Evolutionary conservation across 2,329 filamentous ascomycete genomes (phyloP).

Genomic region (Stagonosporopsis vannaccii): DNA sequence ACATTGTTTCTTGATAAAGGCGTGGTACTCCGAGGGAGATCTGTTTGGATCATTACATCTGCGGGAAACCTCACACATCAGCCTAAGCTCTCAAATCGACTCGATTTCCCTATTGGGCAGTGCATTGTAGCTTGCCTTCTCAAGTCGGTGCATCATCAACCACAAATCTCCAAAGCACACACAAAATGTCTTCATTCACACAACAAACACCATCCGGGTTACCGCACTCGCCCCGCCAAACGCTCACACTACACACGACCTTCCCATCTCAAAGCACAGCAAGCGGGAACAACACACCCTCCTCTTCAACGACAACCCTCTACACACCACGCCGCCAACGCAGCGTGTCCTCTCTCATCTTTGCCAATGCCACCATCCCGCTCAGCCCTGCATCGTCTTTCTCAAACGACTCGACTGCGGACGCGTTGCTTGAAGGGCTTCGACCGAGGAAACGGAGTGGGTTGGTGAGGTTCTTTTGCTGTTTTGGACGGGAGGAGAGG

Average conservation of each 20-base stretch:
- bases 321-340: conserved; percentile 2
- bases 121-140: not conserved
- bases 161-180: not conserved
- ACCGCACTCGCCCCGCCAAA: conserved; percentile 34
- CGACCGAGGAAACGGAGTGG: conserved; percentile 39
- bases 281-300: conserved; percentile 2
- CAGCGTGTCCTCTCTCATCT: conserved; percentile 37
- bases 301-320: conserved; percentile 11
- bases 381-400: conserved; percentile 37
- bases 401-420: conserved; percentile 18
- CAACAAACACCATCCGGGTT: conserved; percentile 26
- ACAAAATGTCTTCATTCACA: conserved; percentile 21
- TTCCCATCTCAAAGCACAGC: conserved; percentile 13
- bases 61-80: not conserved
- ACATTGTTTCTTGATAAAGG: conserved; percentile 27
- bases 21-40: conserved; percentile 5
- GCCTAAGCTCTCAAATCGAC: not conserved
- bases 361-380: conserved; percentile 46
- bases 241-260: conserved; percentile 32
- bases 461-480: conserved; percentile 44
- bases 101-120: not conserved
- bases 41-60: conserved; percentile 21
- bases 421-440: conserved; percentile 36
- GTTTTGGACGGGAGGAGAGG: conserved; percentile 44
- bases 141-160: not conserved